Evolutionary conservation across 495 filamentous ascomycete genomes (phyloP).

Genomic region (Lasiosphaeris hirsuta): DNA sequence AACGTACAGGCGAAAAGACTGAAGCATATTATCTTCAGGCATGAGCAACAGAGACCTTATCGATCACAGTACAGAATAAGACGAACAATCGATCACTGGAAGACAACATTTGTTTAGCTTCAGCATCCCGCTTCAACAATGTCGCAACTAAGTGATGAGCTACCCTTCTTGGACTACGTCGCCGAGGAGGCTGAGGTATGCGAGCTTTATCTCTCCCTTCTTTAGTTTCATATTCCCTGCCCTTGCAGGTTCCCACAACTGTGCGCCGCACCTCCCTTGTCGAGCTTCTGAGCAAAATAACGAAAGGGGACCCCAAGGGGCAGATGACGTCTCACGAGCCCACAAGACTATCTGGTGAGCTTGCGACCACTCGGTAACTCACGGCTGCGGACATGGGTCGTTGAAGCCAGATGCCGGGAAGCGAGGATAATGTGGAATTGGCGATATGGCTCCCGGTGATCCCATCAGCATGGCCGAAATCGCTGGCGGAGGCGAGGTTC

Average conservation of each 20-base stretch:
- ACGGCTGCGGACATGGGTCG: too few relatives aligned
- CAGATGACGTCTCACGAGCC: too few relatives aligned
- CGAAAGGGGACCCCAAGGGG: too few relatives aligned
- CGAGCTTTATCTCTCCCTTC: background rate
- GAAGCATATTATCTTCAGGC: background rate
- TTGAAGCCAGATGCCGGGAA: too few relatives aligned
- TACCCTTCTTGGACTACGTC: background rate
- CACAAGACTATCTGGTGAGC: too few relatives aligned
- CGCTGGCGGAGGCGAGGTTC: too few relatives aligned
- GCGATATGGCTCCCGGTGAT: too few relatives aligned
- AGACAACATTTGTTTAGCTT: background rate
- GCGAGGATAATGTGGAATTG: too few relatives aligned
- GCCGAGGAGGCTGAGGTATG: slow-evolving; percentile 2
- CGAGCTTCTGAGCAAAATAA: background rate
- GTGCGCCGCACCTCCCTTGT: background rate
- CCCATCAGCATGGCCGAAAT: too few relatives aligned
- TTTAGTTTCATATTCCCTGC: background rate
- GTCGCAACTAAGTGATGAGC: background rate
- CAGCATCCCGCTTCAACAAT: background rate
- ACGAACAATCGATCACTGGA: background rate
- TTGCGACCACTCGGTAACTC: too few relatives aligned
- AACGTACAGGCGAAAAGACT: background rate
- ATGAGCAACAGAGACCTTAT: background rate
- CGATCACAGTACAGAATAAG: background rate
- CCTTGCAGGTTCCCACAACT: background rate